Conservation (phyloP, 768 basidiomycete species). For the Hysterangium stoloniferum region DNA sequence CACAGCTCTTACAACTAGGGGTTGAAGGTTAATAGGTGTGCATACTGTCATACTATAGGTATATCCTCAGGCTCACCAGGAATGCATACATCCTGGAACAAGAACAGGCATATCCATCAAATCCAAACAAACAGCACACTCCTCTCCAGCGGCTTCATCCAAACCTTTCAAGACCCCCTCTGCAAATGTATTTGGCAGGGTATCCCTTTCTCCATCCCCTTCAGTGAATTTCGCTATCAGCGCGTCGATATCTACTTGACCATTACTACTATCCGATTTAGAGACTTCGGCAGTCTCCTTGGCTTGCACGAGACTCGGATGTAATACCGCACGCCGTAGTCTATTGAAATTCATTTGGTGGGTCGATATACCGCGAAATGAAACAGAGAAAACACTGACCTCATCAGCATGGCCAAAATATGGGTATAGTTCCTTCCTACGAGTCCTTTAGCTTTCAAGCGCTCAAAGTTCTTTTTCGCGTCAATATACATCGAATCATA, state of each 20-base stretch:
- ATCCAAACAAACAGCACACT: constrained; percentile 81
- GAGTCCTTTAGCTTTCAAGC: constrained; percentile 68
- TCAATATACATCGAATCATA: constrained; percentile 81
- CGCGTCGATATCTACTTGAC: constrained; percentile 46
- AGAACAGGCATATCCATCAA: constrained; percentile 63
- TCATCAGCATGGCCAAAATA: constrained; percentile 92
- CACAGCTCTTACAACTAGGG: constrained; percentile 94
- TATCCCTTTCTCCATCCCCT: constrained; percentile 25
- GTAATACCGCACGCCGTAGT: constrained; percentile 85
- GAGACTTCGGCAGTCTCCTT: constrained; percentile 27
- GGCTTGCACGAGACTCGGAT: constrained; percentile 74
- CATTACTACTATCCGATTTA: constrained; percentile 27
- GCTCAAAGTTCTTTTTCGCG: constrained; percentile 75
- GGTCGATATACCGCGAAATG: background rate
- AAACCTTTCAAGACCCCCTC: constrained; percentile 60
- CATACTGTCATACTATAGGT: background rate
- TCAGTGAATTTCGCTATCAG: constrained; percentile 48
- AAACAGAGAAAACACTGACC: constrained; percentile 37
- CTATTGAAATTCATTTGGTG: constrained; percentile 35
- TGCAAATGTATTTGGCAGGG: constrained; percentile 40
- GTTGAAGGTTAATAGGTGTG: constrained; percentile 5
- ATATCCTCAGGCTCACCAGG: constrained; percentile 42
- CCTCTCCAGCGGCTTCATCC: constrained; percentile 38
- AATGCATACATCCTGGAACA: constrained; percentile 70
- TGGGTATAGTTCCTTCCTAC: constrained; percentile 77